A percentile compares a stretch with the other conserved stretches of the same genome.
phyloP scores from a whole-genome alignment of 257 asterid genomes.

The Sherardia arvensis region DNA sequence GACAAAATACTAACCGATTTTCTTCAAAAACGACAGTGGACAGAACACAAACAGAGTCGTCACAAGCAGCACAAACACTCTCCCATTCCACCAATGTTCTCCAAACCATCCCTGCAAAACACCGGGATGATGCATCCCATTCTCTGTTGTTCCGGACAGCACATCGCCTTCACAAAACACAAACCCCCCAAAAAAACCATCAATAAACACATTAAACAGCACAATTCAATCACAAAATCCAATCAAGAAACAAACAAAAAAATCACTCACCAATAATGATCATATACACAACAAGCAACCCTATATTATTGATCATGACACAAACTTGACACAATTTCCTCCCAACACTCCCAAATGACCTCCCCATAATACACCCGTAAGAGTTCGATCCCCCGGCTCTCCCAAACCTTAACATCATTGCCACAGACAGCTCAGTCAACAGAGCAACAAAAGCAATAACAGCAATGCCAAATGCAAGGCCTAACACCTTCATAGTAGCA shows the following conservation, averaged over 20 bases:
- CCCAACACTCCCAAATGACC: conserved; percentile 40
- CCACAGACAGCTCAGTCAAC: conserved; percentile 39
- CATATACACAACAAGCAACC: conserved; percentile 49
- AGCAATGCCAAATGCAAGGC: conserved; percentile 39
- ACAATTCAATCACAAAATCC: background rate
- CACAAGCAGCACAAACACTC: conserved; percentile 32
- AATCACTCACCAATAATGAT: conserved; percentile 42
- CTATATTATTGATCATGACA: conserved; percentile 44
- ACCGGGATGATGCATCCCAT: conserved; percentile 45
- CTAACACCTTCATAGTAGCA: conserved; percentile 60
- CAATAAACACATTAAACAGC: background rate
- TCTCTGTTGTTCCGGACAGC: conserved; percentile 41
- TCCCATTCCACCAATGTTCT: conserved; percentile 50
- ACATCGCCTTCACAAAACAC: conserved; percentile 41
- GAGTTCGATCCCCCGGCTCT: conserved; percentile 33
- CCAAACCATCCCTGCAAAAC: conserved; percentile 58
- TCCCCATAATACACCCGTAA: conserved; percentile 46
- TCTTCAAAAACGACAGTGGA: conserved; percentile 39
- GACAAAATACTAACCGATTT: conserved; percentile 30
- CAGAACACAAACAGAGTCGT: conserved; percentile 33
- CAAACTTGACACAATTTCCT: conserved; percentile 29
- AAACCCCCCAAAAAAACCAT: background rate
- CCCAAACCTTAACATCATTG: conserved; percentile 32
- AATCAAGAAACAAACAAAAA: background rate
- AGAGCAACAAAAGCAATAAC: conserved; percentile 35